These are phyloP conservation scores for Quercus aquifolioides DNA, from an alignment of 306 rosid genomes.

Conservation along the genomic window DNA sequence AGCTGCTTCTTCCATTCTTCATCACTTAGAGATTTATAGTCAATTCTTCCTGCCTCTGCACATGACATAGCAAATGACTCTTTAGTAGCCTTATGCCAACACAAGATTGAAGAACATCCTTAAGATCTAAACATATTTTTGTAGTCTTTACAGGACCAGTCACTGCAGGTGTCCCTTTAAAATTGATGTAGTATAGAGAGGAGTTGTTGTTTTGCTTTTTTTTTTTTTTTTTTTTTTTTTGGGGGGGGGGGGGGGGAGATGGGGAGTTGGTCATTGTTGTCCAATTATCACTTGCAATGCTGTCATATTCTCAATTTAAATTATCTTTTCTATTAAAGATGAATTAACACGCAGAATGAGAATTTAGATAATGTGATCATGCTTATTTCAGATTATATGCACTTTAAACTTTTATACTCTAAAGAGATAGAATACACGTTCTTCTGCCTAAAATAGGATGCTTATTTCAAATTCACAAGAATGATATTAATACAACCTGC, in stretches of 20 bases:
- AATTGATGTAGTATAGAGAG: not conserved
- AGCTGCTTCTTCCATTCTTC: constrained; percentile 77
- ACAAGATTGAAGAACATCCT: not conserved
- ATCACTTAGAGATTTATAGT: constrained; percentile 54
- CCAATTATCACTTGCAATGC: too few species aligned
- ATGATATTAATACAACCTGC: not conserved
- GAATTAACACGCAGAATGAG: not conserved
- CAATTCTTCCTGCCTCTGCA: constrained; percentile 50
- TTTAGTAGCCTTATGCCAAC: not conserved
- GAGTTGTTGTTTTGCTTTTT: not conserved
- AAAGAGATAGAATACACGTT: not conserved
- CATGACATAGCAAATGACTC: not conserved
- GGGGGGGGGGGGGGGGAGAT: too few species aligned
- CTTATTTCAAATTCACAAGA: not conserved
- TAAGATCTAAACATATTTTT: not conserved
- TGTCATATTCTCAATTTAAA: too few species aligned
- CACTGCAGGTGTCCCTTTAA: not conserved
- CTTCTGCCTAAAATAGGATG: not conserved
- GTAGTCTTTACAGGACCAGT: not conserved
- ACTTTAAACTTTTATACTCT: not conserved
- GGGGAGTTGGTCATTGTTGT: not conserved
- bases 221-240: not conserved
- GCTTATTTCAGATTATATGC: not conserved
- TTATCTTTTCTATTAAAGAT: not conserved
- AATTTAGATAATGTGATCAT: not conserved